These are phyloP conservation scores for Penicillium robsamsonii DNA, from an alignment of 495 filamentous ascomycete genomes.

Conservation along the genomic window DNA sequence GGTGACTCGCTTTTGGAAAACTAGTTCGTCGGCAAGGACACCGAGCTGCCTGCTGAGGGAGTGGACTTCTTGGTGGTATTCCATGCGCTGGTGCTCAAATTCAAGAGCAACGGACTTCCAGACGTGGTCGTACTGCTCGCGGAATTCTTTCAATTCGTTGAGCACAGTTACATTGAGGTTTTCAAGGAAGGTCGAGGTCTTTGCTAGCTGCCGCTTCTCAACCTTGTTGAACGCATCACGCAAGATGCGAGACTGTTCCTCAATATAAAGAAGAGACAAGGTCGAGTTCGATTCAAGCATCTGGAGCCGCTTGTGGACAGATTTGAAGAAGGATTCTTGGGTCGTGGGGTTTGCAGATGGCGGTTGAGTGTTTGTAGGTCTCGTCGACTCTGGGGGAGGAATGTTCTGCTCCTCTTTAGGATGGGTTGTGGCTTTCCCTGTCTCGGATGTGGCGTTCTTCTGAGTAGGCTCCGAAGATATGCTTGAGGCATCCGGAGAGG, in stretches of 20 bases:
- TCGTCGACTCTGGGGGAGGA: constrained; percentile 38
- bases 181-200: constrained; percentile 78
- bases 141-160: constrained; percentile 75
- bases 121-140: constrained; percentile 88
- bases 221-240: constrained; percentile 89
- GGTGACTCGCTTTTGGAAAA: constrained; percentile 93
- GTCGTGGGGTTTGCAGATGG: constrained; percentile 72
- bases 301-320: constrained; percentile 86
- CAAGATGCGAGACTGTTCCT: constrained; percentile 88
- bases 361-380: constrained; percentile 53
- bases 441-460: constrained; percentile 28
- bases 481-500: constrained; percentile 22
- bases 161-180: constrained; percentile 82
- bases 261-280: constrained; percentile 91
- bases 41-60: constrained; percentile 79
- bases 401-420: constrained; percentile 35
- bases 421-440: constrained; percentile 17
- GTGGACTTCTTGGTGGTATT: constrained; percentile 74
- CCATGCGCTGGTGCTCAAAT: constrained; percentile 80
- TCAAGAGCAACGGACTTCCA: constrained; percentile 94
- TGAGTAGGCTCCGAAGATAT: constrained; percentile 21
- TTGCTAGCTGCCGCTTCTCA: constrained; percentile 81
- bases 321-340: constrained; percentile 97
- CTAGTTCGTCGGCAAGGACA: constrained; percentile 87
- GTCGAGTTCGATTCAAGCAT: constrained; percentile 90